Conservation (phyloP, 495 filamentous ascomycete species). For the Aspergillus wentii region DNA sequence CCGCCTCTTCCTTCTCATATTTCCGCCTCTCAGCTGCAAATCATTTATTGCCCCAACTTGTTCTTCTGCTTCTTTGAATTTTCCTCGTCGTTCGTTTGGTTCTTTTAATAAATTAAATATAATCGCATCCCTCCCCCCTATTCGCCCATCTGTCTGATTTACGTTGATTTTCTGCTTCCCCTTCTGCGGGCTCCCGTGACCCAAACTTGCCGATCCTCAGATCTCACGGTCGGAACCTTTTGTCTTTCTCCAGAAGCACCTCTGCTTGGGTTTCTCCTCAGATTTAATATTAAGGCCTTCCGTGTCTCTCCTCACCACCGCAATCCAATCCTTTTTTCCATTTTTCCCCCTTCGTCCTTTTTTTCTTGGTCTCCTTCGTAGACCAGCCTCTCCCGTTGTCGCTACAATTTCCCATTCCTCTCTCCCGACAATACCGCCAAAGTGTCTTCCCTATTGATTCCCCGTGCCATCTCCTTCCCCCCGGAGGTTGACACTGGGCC, state of each 20-base stretch:
- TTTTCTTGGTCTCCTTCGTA: conserved; percentile 15
- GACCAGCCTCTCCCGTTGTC: conserved; percentile 8
- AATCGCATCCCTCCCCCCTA: no score
- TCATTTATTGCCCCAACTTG: conserved; percentile 2
- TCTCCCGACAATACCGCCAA: conserved; percentile 66
- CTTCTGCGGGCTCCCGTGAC: conserved; percentile 29
- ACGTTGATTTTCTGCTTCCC: no score
- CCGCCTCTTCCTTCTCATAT: not conserved
- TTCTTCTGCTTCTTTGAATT: not conserved
- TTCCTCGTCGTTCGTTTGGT: not conserved
- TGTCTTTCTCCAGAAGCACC: no score
- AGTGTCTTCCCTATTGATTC: conserved; percentile 75
- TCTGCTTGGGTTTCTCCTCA: no score
- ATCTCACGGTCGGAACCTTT: conserved; percentile 1
- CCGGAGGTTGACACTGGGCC: conserved; percentile 62
- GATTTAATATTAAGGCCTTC: not conserved
- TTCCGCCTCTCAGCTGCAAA: not conserved
- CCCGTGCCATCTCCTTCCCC: conserved; percentile 77
- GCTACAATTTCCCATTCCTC: conserved; percentile 11
- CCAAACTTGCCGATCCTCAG: conserved; percentile 12
- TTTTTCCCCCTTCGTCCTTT: not conserved
- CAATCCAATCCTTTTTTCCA: not conserved
- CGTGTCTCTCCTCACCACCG: not conserved
- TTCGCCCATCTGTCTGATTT: no score
- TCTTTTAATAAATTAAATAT: not conserved